phyloP scores from a whole-genome alignment of 805 yeast genomes.

The Barnettozyma pratensis region DNA sequence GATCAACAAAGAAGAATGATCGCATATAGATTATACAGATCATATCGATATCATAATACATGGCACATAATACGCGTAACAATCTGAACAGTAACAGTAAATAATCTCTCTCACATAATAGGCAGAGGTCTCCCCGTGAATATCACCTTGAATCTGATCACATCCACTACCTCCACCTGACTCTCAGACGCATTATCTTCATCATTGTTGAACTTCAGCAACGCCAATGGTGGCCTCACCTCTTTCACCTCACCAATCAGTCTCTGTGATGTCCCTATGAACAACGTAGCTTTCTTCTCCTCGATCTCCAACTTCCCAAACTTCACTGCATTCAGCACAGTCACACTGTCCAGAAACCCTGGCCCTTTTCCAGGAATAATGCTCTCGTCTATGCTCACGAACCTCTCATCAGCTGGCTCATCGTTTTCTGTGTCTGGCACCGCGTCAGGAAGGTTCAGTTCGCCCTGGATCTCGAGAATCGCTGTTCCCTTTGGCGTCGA shows the following conservation, averaged over 20 bases:
- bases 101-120: conserved; percentile 45
- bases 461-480: conserved; percentile 71
- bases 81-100: background rate
- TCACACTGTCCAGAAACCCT: background rate
- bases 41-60: too few relatives aligned
- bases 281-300: conserved; percentile 47
- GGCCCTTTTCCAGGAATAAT: background rate
- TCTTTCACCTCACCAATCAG: conserved; percentile 55
- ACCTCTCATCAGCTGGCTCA: conserved; percentile 29
- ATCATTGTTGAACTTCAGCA: conserved; percentile 41
- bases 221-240: conserved; percentile 60
- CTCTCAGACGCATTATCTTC: conserved; percentile 17
- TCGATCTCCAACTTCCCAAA: conserved; percentile 47
- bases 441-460: conserved; percentile 44
- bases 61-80: too few relatives aligned
- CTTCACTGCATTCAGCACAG: conserved; percentile 34
- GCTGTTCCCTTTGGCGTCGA: conserved; percentile 55
- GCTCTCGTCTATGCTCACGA: conserved; percentile 21
- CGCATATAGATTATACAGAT: background rate
- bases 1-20: conserved; percentile 5
- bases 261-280: conserved; percentile 66
- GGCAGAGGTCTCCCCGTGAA: conserved; percentile 73
- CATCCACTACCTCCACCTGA: conserved; percentile 49
- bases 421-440: conserved; percentile 29
- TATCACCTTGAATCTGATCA: conserved; percentile 52